phyloP scores from a whole-genome alignment of 495 filamentous ascomycete species.

The Penicillium coffeae region DNA sequence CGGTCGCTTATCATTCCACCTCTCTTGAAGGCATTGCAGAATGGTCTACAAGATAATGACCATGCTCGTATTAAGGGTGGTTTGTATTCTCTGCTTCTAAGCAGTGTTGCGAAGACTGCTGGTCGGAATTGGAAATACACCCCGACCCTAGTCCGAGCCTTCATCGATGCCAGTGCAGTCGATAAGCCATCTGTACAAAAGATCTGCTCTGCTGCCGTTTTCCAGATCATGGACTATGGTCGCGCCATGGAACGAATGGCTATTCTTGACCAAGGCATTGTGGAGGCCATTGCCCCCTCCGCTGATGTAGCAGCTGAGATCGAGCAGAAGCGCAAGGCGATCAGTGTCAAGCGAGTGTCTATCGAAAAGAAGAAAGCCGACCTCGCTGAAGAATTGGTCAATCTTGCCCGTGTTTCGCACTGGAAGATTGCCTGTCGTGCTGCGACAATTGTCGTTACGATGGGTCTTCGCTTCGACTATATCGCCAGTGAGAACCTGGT shows the following conservation, averaged over 20 bases:
- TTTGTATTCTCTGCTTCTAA: conserved; percentile 83
- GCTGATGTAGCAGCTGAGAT: conserved; percentile 63
- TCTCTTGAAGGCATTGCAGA: conserved; percentile 71
- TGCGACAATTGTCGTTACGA: conserved; percentile 80
- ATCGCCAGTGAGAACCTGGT: conserved; percentile 77
- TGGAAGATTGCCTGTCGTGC: conserved; percentile 94
- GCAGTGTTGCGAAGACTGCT: conserved; percentile 81
- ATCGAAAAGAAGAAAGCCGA: conserved; percentile 81
- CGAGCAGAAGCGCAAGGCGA: conserved; percentile 59
- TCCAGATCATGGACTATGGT: conserved; percentile 87
- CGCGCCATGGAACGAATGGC: conserved; percentile 81
- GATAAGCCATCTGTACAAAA: conserved; percentile 94
- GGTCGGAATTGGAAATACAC: conserved; percentile 91
- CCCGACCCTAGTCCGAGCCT: conserved; percentile 77
- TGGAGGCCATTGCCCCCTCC: conserved; percentile 70
- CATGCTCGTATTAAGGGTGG: conserved; percentile 90
- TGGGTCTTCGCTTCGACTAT: conserved; percentile 83
- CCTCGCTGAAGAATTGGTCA: conserved; percentile 75
- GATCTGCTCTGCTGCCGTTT: conserved; percentile 74
- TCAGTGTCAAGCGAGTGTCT: conserved; percentile 65
- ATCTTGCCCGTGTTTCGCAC: conserved; percentile 72
- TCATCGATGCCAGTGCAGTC: conserved; percentile 81
- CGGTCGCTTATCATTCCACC: conserved; percentile 84
- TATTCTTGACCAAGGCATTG: conserved; percentile 68
- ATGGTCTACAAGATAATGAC: conserved; percentile 77